phyloP scores from a whole-genome alignment of 2,329 filamentous ascomycete species.

The Claviceps spartinae region DNA sequence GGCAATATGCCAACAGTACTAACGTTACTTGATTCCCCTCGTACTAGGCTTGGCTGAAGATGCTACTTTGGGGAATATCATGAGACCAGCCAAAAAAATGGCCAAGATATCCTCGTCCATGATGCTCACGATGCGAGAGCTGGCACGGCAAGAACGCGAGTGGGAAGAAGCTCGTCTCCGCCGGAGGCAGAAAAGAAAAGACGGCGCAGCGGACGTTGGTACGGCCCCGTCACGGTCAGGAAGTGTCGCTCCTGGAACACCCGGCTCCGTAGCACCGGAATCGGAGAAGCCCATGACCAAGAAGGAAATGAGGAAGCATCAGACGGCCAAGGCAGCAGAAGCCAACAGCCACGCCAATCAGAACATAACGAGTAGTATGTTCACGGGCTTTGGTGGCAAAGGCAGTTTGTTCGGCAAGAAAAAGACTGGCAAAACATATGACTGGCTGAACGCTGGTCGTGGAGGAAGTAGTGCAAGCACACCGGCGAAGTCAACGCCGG shows the following conservation, averaged over 20 bases:
- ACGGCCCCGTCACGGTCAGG: constrained; percentile 37
- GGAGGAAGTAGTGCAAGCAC: constrained; percentile 41
- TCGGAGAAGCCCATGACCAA: constrained; percentile 62
- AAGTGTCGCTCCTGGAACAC: constrained; percentile 45
- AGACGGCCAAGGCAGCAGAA: constrained; percentile 64
- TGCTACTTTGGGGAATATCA: constrained; percentile 21
- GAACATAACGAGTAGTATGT: constrained; percentile 70
- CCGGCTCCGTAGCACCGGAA: constrained; percentile 49
- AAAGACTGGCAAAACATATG: constrained; percentile 54
- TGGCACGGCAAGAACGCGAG: constrained; percentile 53
- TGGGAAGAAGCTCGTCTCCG: constrained; percentile 58
- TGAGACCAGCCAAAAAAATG: constrained; percentile 30
- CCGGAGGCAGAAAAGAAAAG: constrained; percentile 51
- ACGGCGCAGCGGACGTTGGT: constrained; percentile 38
- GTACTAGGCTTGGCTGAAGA: constrained; percentile 26
- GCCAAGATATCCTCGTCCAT: constrained; percentile 37
- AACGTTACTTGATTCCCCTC: not conserved
- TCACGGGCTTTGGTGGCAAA: constrained; percentile 49
- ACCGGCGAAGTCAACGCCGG: constrained; percentile 25
- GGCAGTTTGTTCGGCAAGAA: constrained; percentile 44
- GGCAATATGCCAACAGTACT: not conserved
- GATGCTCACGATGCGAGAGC: constrained; percentile 42
- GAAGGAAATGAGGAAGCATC: constrained; percentile 68
- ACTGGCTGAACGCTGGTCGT: constrained; percentile 52
- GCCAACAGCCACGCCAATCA: constrained; percentile 68